Percentiles rank a stretch among this genome's conserved stretches.
These are phyloP conservation scores for Microsporum audouinii DNA, from an alignment of 2,329 filamentous ascomycete genomes.

Conservation along the genomic window DNA sequence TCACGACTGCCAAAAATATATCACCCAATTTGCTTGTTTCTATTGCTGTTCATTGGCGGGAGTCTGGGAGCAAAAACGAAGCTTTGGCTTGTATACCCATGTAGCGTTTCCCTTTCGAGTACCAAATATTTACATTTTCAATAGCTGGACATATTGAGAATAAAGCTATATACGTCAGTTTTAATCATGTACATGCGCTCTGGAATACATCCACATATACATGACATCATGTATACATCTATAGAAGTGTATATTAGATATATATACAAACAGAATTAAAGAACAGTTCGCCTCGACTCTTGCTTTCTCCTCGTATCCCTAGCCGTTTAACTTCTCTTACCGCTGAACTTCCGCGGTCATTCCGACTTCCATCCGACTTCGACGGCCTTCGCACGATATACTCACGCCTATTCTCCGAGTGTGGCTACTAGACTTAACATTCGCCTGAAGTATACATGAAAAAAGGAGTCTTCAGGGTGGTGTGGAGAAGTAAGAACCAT, in stretches of 20 bases:
- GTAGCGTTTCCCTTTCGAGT: neutral
- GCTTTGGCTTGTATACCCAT: constrained; percentile 3
- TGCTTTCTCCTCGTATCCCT: neutral
- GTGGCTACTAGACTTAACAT: neutral
- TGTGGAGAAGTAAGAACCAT: neutral
- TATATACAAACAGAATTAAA: neutral
- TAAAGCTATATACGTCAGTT: neutral
- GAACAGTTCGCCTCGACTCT: neutral
- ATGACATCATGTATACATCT: neutral
- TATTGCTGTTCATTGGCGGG: neutral
- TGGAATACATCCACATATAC: no score
- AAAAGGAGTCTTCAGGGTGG: neutral
- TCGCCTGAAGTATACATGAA: neutral
- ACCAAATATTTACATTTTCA: neutral
- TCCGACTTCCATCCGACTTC: neutral
- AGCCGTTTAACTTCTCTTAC: neutral
- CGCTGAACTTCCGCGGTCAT: neutral
- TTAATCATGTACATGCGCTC: neutral
- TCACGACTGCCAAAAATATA: neutral
- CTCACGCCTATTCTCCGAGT: neutral
- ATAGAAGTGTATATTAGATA: neutral
- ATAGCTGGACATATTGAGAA: neutral
- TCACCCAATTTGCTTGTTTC: neutral
- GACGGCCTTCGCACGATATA: neutral
- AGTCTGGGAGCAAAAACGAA: constrained; percentile 1